Base-by-base conservation (phyloP, 257 asterid species). In the Striga asiatica region DNA sequence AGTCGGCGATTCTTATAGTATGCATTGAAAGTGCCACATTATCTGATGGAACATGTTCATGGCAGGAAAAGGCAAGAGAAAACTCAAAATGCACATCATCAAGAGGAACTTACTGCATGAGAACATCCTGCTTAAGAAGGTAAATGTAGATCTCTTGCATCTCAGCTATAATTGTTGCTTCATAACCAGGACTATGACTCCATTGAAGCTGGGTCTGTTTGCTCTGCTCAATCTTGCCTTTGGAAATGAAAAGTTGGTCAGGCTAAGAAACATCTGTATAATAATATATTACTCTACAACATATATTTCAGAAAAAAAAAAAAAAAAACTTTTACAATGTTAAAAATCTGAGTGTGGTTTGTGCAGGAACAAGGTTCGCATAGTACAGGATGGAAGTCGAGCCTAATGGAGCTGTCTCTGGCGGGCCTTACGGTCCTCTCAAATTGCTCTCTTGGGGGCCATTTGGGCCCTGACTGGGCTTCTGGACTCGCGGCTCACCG, bases 221-320 rank as follows among this genome's bases (percentile, higher is more conserved):
- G 88, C 91, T 62, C 81, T 86, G 62, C 91, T 86, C 61, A 76
- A 71, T 74, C 75, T 83, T 14, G 85, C 91, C 17, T 82, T 75
- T 35, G 77, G 93, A 22, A 83, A 88, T 56, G 94, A 86, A 74
- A 83, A 94, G 95, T 83, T 39, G 5, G 47, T 39, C n/a, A n/a
- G n/a, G n/a, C n/a, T n/a, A n/a, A n/a, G n/a, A n/a, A n/a, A n/a
- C n/a, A n/a, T n/a, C n/a, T n/a, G n/a, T n/a, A n/a, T n/a, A n/a
- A n/a, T n/a, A n/a, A n/a, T n/a, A n/a, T n/a, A n/a, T n/a, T n/a
- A n/a, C n/a, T n/a, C n/a, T n/a, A n/a, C n/a, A n/a, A n/a, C n/a
- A n/a, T n/a, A n/a, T n/a, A n/a, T n/a, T n/a, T n/a, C n/a, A n/a
- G n/a, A n/a, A n/a, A n/a, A n/a, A n/a, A n/a, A n/a, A n/a, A n/a